phyloP scores from a whole-genome alignment of 192 early-diverging fungal species.

The Hyaloraphidium curvatum region DNA sequence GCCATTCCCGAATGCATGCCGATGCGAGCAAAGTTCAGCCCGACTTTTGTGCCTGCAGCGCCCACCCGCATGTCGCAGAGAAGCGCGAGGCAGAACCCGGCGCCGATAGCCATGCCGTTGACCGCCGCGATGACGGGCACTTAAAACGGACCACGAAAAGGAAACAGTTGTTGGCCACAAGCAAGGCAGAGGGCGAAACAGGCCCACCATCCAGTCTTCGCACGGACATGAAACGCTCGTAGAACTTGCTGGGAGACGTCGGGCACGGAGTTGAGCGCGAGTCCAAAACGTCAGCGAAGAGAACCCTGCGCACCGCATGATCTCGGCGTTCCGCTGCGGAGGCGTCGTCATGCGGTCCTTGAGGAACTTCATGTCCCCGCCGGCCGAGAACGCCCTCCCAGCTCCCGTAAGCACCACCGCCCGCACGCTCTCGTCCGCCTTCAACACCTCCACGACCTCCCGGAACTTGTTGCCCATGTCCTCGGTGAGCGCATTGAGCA shows the following conservation, averaged over 20 bases:
- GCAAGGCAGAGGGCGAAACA: neutral
- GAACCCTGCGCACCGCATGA: no score
- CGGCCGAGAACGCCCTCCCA: slow-evolving; percentile 6
- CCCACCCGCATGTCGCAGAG: slow-evolving; percentile 12
- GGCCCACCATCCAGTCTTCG: slow-evolving; percentile 5
- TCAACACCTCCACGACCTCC: neutral
- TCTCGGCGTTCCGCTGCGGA: slow-evolving; percentile 7
- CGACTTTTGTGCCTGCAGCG: slow-evolving; percentile 6
- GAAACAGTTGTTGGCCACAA: no score
- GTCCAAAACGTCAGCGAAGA: no score
- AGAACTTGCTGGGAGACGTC: no score
- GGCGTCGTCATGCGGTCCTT: slow-evolving; percentile 3
- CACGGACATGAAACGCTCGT: slow-evolving; percentile 10
- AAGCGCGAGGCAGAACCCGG: slow-evolving; percentile 11
- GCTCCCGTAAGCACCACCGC: slow-evolving; percentile 6
- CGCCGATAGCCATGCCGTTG: slow-evolving; percentile 13
- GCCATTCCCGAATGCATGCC: slow-evolving; percentile 15
- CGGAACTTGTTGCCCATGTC: slow-evolving; percentile 8
- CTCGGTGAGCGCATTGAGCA: slow-evolving; percentile 13
- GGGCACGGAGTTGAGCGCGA: no score
- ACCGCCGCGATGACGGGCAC: slow-evolving; percentile 3
- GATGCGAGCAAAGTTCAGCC: slow-evolving; percentile 11
- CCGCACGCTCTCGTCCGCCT: neutral
- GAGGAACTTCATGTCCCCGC: slow-evolving; percentile 12
- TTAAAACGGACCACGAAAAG: no score